Base-by-base conservation (phyloP, 2,329 filamentous ascomycete species). In the Trichoderma sp. region DNA sequence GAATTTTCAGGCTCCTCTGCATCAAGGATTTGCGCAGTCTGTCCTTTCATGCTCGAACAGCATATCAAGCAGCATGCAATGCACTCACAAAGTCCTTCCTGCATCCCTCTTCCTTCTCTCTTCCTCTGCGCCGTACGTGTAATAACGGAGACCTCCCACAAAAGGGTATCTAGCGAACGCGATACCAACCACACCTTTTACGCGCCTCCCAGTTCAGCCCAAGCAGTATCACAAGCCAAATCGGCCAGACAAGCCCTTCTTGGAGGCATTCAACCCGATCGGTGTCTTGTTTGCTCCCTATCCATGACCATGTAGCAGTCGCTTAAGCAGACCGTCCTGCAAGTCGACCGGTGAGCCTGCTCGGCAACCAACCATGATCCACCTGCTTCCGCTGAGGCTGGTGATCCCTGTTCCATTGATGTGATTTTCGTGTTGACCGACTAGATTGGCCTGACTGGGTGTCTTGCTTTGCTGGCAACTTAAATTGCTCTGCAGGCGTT, bases 401-500 rank as follows among this genome's bases (percentile, higher is more conserved):
- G 46, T 26, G 30, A 66, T 55, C 64, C 54, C 54, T 59, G 64
- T 66, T 39, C 4, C 7, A 18, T 7, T 8, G 4, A 37, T 28
- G 21, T 43, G 37, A 5, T 10, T 39, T 6, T 28, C 6, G 56
- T 24, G 24, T 14, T 21, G 24, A 32, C 2, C 52, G 3, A 43
- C 24, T 59, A 21, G 16, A 66, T 66, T 66, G 64, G 64, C 26
- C 26, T 21, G 43, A 28, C 24, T 32, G 21, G 18, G 16, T 28
- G 64, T 34, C 55, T 51, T 51, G 64, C 64, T 66, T 66, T 66
- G 64, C 28, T 59, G 54, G 54, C 64, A 66, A 21, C 34, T 32
- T 58, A 51, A 59, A 59, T 58, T 59, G 52, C 21, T 8, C 26
- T 21, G 39, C n/a, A 49, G 21, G 5, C 30, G 49, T 51, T 11